Percentiles rank a stretch among this genome's conserved stretches.
Evolutionary conservation across 345 rosid genomes (phyloP).

Genomic region (Euclidium syriacum): DNA sequence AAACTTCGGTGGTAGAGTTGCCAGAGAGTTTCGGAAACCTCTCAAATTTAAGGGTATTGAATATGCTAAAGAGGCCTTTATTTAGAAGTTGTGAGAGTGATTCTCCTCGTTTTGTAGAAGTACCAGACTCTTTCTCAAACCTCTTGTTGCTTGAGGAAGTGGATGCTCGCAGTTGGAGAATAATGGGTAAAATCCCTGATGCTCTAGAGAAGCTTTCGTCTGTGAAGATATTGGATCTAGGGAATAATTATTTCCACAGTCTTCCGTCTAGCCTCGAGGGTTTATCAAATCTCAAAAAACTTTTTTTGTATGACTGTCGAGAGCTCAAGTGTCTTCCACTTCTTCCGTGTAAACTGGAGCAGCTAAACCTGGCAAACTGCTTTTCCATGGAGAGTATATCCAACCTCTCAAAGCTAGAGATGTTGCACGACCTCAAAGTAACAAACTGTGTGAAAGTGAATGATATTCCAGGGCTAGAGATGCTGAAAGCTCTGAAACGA

Average conservation of each 20-base stretch:
- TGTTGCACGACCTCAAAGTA: conserved; percentile 10
- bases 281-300: conserved; percentile 15
- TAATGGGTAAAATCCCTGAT: conserved; percentile 22
- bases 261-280: conserved; percentile 13
- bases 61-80: conserved; percentile 25
- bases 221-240: conserved; percentile 1
- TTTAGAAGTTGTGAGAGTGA: conserved; percentile 14
- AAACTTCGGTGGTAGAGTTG: neutral
- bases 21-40: conserved; percentile 31
- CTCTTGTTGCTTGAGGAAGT: conserved; percentile 23
- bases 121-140: conserved; percentile 26
- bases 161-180: conserved; percentile 24
- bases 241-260: conserved; percentile 20
- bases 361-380: conserved; percentile 26
- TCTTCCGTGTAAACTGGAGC: conserved; percentile 17
- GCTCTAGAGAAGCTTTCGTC: conserved; percentile 10
- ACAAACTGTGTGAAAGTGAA: conserved; percentile 16
- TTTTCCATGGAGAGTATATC: conserved; percentile 17
- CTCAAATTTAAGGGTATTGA: conserved; percentile 14
- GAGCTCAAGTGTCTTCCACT: conserved; percentile 26
- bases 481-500: neutral
- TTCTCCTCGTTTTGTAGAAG: neutral
- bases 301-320: conserved; percentile 25
- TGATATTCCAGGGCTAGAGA: conserved; percentile 24
- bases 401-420: neutral